Percentiles rank a stretch among this genome's conserved stretches.
Conservation (phyloP, 2,329 filamentous ascomycete species). For the Trichoderma breve region DNA sequence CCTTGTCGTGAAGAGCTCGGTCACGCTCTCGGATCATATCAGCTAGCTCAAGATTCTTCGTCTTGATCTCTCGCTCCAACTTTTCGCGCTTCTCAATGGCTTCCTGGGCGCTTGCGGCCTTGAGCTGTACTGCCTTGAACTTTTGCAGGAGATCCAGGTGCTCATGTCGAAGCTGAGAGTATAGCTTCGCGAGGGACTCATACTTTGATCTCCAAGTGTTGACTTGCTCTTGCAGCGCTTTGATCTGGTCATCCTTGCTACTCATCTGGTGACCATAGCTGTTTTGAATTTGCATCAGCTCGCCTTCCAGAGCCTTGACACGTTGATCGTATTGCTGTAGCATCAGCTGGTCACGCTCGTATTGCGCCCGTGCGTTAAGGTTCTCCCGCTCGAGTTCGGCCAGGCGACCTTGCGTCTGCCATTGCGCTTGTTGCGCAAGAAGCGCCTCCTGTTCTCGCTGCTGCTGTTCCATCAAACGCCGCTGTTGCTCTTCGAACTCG, state of each 20-base stretch:
- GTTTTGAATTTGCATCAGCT: conserved; percentile 76
- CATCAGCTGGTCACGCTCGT: conserved; percentile 96
- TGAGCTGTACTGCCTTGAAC: conserved; percentile 93
- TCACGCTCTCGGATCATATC: conserved; percentile 98
- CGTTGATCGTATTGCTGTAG: conserved; percentile 93
- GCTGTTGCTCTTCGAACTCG: conserved; percentile 96
- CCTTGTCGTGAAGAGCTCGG: conserved; percentile 87
- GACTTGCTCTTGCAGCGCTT: conserved; percentile 89
- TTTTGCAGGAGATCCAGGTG: conserved; percentile 93
- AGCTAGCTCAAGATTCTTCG: conserved; percentile 96
- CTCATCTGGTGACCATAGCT: conserved; percentile 81
- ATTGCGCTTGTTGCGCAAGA: conserved; percentile 81
- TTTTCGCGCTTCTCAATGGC: conserved; percentile 94
- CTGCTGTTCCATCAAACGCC: conserved; percentile 83
- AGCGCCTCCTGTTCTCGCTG: conserved; percentile 87
- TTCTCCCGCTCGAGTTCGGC: conserved; percentile 96
- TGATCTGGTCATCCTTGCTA: conserved; percentile 93
- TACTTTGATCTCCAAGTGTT: conserved; percentile 98
- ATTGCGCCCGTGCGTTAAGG: conserved; percentile 87
- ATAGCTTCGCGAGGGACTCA: conserved; percentile 92
- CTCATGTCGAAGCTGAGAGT: conserved; percentile 92
- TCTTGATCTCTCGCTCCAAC: conserved; percentile 96
- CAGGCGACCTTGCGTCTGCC: conserved; percentile 92
- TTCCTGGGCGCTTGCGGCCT: conserved; percentile 94
- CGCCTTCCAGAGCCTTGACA: conserved; percentile 87